Conservation (phyloP, 2,329 filamentous ascomycete species). For the Colletotrichum sidae region DNA sequence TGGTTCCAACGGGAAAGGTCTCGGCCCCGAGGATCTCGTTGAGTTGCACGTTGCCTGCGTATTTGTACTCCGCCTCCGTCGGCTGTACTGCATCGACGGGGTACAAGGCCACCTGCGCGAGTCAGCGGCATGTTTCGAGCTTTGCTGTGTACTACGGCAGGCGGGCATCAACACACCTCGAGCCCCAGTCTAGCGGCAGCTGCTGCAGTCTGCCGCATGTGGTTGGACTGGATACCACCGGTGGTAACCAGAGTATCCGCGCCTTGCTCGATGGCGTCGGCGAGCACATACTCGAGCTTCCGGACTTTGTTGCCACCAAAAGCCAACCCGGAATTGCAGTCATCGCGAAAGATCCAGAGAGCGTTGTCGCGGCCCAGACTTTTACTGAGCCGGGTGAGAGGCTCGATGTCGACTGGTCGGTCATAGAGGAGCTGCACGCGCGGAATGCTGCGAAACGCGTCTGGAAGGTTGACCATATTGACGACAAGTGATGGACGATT, state of each 20-base stretch:
- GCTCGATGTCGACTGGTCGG: constrained; percentile 32
- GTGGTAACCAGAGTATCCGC: constrained; percentile 48
- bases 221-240: constrained; percentile 51
- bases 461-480: constrained; percentile 32
- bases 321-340: constrained; percentile 46
- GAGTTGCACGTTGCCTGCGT: constrained; percentile 39
- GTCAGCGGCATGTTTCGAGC: not conserved
- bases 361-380: not conserved
- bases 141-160: no score
- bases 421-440: constrained; percentile 30
- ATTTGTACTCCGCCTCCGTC: constrained; percentile 21
- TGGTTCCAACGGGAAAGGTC: constrained; percentile 25
- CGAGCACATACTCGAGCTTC: constrained; percentile 51
- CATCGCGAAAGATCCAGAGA: constrained; percentile 39
- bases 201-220: constrained; percentile 50
- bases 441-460: constrained; percentile 34
- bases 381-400: constrained; percentile 17
- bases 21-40: constrained; percentile 39
- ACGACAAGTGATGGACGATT: not conserved
- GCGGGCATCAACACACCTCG: constrained; percentile 5
- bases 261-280: constrained; percentile 44
- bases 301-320: constrained; percentile 52
- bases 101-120: constrained; percentile 19
- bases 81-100: constrained; percentile 11
- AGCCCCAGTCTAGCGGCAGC: constrained; percentile 46